Conservation (phyloP, 2,329 filamentous ascomycete species). For the Pseudocercospora musae region DNA sequence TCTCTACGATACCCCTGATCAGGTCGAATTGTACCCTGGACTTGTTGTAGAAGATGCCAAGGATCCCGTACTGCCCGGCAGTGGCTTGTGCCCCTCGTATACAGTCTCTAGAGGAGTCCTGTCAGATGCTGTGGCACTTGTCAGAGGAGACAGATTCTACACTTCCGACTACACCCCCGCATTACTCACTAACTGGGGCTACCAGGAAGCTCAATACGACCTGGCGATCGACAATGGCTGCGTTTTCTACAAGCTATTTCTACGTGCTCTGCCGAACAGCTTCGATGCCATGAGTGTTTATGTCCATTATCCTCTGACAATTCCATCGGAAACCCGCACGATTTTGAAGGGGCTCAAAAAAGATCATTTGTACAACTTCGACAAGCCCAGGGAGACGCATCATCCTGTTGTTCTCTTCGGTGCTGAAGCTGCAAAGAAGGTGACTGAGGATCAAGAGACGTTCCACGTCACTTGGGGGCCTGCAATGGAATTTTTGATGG, state of each 20-base stretch:
- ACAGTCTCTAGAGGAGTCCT: conserved; percentile 56
- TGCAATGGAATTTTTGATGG: conserved; percentile 46
- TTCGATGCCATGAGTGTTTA: conserved; percentile 50
- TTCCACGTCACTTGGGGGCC: conserved; percentile 50
- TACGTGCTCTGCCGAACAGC: conserved; percentile 50
- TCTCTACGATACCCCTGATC: conserved; percentile 62
- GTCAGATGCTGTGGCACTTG: conserved; percentile 58
- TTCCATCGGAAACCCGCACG: conserved; percentile 46
- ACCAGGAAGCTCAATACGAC: conserved; percentile 47
- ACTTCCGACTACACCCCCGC: conserved; percentile 43
- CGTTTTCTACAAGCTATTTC: conserved; percentile 52
- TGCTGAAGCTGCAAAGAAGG: conserved; percentile 43
- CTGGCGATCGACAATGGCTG: conserved; percentile 47
- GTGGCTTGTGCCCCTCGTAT: conserved; percentile 53
- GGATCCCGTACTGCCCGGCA: conserved; percentile 50
- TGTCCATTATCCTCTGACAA: conserved; percentile 49
- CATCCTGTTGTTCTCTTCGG: conserved; percentile 44
- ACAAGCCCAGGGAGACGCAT: conserved; percentile 27
- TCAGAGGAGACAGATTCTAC: conserved; percentile 59
- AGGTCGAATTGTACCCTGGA: conserved; percentile 68
- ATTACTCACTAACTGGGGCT: conserved; percentile 43
- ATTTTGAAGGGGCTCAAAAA: conserved; percentile 42
- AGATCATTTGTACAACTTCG: conserved; percentile 42
- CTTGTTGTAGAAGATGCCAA: conserved; percentile 61
- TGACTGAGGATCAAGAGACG: conserved; percentile 42